These are phyloP conservation scores for Massarina eburnea DNA, from an alignment of 2,329 filamentous ascomycete species.

Conservation along the genomic window DNA sequence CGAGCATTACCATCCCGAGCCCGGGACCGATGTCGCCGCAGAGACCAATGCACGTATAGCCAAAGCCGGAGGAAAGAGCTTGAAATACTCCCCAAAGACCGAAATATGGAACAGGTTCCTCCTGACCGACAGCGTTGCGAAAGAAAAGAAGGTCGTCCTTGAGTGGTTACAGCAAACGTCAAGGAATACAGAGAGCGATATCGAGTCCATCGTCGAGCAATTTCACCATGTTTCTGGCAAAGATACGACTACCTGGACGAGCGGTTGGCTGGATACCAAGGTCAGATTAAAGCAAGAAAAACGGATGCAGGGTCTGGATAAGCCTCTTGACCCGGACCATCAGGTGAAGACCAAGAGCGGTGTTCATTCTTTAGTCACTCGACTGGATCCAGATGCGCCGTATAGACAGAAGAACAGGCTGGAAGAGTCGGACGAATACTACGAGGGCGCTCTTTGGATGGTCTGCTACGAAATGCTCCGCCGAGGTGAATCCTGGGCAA, in stretches of 20 bases:
- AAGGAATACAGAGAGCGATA: slow-evolving; percentile 65
- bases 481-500: slow-evolving; percentile 71
- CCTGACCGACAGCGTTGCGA: slow-evolving; percentile 68
- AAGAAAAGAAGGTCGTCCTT: slow-evolving; percentile 77
- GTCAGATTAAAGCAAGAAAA: slow-evolving; percentile 89
- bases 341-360: slow-evolving; percentile 47
- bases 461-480: slow-evolving; percentile 93
- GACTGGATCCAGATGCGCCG: slow-evolving; percentile 89
- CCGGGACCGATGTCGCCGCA: slow-evolving; percentile 32
- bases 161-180: slow-evolving; percentile 85
- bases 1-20: slow-evolving; percentile 61
- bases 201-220: slow-evolving; percentile 75
- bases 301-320: slow-evolving; percentile 59
- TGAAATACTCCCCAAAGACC: slow-evolving; percentile 61
- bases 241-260: slow-evolving; percentile 65
- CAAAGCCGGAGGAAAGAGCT: slow-evolving; percentile 33
- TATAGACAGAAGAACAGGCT: slow-evolving; percentile 75
- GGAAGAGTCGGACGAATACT: slow-evolving; percentile 81
- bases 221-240: slow-evolving; percentile 71
- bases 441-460: slow-evolving; percentile 88
- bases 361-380: slow-evolving; percentile 71
- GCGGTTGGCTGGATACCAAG: slow-evolving; percentile 91
- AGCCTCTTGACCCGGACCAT: slow-evolving; percentile 40
- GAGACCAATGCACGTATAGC: slow-evolving; percentile 37
- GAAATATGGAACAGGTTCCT: slow-evolving; percentile 76